Evolutionary conservation across 2,329 filamentous ascomycete genomes (phyloP), one percentile per base, ranked within the genome.

Genomic region (Rosellinia necatrix): DNA sequence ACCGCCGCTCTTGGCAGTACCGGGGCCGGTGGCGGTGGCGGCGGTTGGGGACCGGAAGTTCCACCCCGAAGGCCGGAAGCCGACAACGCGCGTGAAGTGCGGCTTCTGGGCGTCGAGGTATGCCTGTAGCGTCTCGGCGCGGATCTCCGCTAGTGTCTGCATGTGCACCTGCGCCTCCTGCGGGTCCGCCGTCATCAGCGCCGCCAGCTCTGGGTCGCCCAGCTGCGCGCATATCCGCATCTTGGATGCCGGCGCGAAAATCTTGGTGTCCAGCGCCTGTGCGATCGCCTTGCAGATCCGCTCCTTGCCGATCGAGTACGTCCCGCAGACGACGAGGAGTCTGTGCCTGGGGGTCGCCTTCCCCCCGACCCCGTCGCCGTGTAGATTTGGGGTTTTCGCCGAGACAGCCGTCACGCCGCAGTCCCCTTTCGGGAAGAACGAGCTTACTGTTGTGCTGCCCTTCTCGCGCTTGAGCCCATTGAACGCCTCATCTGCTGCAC

Each of bases 221-320:
- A 99, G 82, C 62, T 91, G 91, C 19, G 83, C 81, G 74, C 91
- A 92, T 22, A 97, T 91, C 60, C 87, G 85, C 70, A 91, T 89
- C 75, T 99, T 99, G 49, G 82, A 80, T 0, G 91, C 78, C 1
- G 91, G 85, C 0, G 93, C 93, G 68, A 89, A 99, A 60, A 99
- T 97, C 69, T 96, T 96, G 64, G 87, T 90, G 34, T 86, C 80
- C 2, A 99, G 79, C 0, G 92, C 92, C 65, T 88, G 85, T 3
- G 94, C 94, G 61, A 99, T 96, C 38, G 91, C 92, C 27, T 96
- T 80, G 70, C 93, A 97, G 63, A 99, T 92, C 35, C 92, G 88
- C 73, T 99, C 94, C 75, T 99, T 99, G 68, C 94, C 94, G 67
- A 99, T 99, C 65, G 90, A 96, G 75, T 99, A 99, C 0, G 94